Evolutionary conservation across 1,284 basidiomycete genomes (phyloP).

Genomic region (Heliocybe sulcata): DNA sequence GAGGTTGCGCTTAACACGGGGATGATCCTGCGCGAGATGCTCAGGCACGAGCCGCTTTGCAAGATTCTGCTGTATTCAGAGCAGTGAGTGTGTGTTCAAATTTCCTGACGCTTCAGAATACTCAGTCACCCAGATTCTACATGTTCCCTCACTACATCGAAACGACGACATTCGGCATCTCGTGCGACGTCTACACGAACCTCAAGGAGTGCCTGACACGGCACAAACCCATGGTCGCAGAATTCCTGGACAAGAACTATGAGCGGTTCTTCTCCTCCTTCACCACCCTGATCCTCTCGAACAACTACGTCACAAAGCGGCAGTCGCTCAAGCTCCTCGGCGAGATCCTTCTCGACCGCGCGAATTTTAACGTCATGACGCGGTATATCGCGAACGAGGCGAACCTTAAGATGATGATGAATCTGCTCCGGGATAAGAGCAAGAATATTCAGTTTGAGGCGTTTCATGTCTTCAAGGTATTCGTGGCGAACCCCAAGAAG

Average conservation of each 20-base stretch:
- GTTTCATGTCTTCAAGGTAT: conserved; percentile 99
- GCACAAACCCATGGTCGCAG: conserved; percentile 96
- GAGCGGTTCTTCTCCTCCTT: conserved; percentile 97
- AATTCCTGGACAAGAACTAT: conserved; percentile 95
- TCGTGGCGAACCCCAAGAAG: conserved; percentile 99
- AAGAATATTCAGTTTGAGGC: conserved; percentile 99
- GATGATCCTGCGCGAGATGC: conserved; percentile 97
- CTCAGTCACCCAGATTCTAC: conserved; percentile 71
- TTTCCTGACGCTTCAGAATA: not conserved
- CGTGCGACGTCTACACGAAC: conserved; percentile 96
- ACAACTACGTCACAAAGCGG: conserved; percentile 99
- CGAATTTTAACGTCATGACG: conserved; percentile 98
- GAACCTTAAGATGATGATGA: conserved; percentile 99
- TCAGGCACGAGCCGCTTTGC: conserved; percentile 87
- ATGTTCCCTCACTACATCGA: conserved; percentile 96
- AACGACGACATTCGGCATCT: conserved; percentile 95
- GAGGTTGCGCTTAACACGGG: conserved; percentile 97
- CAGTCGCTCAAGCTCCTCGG: conserved; percentile 97
- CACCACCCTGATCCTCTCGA: conserved; percentile 85
- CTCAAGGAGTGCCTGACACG: conserved; percentile 94
- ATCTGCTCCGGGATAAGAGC: conserved; percentile 92
- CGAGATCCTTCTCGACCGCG: conserved; percentile 94
- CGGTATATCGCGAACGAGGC: conserved; percentile 90
- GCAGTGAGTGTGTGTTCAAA: conserved; percentile 51
- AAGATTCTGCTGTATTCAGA: conserved; percentile 92